Evolutionary conservation across 2,329 filamentous ascomycete species (phyloP).

Genomic region (Pseudopithomyces chartarum): DNA sequence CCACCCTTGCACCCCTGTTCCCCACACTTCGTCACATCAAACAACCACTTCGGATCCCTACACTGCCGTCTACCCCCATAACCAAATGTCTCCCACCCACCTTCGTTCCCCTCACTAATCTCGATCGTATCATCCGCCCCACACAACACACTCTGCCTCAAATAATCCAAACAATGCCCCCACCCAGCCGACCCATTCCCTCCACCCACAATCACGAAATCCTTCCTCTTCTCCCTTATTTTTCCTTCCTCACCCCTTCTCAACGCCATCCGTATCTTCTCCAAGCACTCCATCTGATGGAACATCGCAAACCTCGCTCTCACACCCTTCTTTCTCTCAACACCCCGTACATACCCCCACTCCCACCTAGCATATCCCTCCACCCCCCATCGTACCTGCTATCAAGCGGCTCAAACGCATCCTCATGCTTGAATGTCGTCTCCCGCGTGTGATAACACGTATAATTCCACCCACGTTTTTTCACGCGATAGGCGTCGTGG

Average conservation of each 20-base stretch:
- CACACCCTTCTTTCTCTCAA: background rate
- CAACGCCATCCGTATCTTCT: conserved; percentile 8
- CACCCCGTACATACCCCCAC: no score
- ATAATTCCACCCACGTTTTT: conserved; percentile 12
- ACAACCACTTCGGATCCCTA: conserved; percentile 17
- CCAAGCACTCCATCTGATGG: conserved; percentile 18
- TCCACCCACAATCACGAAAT: background rate
- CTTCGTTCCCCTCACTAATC: conserved; percentile 6
- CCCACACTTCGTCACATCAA: conserved; percentile 16
- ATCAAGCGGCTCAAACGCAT: conserved; percentile 8
- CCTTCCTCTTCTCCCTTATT: conserved; percentile 1
- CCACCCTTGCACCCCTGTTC: conserved; percentile 10
- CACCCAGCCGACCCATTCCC: background rate
- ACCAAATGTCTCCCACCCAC: conserved; percentile 5
- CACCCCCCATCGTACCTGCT: conserved; percentile 8
- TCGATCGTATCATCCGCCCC: conserved; percentile 22
- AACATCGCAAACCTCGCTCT: conserved; percentile 16
- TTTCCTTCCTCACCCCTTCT: conserved; percentile 1
- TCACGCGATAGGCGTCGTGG: conserved; percentile 10
- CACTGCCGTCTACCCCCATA: conserved; percentile 15
- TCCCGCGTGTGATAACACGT: conserved; percentile 16
- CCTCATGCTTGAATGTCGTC: conserved; percentile 3
- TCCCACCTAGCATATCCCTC: conserved; percentile 8
- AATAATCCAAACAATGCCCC: conserved; percentile 20
- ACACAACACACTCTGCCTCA: conserved; percentile 16